Percentiles rank a stretch among this genome's conserved stretches.
Evolutionary conservation across 345 rosid species (phyloP).

Genomic region (Triadica sebifera): DNA sequence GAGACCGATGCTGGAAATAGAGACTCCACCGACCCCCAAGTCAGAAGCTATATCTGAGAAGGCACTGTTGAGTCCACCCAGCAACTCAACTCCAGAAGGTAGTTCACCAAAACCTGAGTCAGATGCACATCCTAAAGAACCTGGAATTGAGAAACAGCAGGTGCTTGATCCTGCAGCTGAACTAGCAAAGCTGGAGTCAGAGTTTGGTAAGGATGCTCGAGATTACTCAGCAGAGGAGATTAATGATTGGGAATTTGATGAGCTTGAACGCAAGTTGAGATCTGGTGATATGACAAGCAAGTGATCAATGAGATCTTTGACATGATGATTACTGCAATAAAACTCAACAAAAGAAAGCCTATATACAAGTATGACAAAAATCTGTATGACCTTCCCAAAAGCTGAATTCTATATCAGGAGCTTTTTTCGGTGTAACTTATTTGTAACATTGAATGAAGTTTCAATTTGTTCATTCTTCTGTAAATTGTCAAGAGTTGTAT

Average conservation of each 20-base stretch:
- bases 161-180: slow-evolving; percentile 70
- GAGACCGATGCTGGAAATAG: slow-evolving; percentile 78
- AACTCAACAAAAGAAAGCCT: slow-evolving; percentile 9
- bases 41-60: slow-evolving; percentile 38
- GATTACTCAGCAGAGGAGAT: slow-evolving; percentile 76
- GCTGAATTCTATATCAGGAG: slow-evolving; percentile 30
- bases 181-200: slow-evolving; percentile 84
- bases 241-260: slow-evolving; percentile 96
- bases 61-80: slow-evolving; percentile 25
- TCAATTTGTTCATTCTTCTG: slow-evolving; percentile 46
- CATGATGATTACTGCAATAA: not conserved
- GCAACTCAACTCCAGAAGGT: slow-evolving; percentile 13
- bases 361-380: too few relatives aligned
- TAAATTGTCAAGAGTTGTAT: slow-evolving; percentile 35
- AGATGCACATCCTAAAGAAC: slow-evolving; percentile 31
- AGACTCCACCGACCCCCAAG: slow-evolving; percentile 54
- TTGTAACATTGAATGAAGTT: slow-evolving; percentile 23
- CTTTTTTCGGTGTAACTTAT: slow-evolving; percentile 29
- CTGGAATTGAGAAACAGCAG: slow-evolving; percentile 30
- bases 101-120: slow-evolving; percentile 32
- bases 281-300: slow-evolving; percentile 40
- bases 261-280: slow-evolving; percentile 79
- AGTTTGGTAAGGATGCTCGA: slow-evolving; percentile 64
- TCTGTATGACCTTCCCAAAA: slow-evolving; percentile 1
- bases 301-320: slow-evolving; percentile 12